Base-by-base conservation (phyloP, 2,329 filamentous ascomycete species). In the Aureobasidium sp. region DNA sequence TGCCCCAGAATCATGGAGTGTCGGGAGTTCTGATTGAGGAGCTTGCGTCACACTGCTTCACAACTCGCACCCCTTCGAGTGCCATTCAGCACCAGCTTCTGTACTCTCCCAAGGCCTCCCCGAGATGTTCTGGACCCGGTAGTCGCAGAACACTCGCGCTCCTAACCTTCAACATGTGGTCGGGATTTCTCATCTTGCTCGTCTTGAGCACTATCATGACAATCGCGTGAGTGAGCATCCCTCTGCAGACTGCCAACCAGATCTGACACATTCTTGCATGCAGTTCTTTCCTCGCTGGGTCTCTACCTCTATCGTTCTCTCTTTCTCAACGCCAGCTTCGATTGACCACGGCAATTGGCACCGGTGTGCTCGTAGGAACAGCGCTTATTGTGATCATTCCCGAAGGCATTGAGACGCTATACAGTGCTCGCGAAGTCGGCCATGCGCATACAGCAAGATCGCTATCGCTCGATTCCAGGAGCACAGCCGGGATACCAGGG, bases 351-450 rank as follows among this genome's bases (percentile, higher is more conserved):
- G 90, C 90, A 54, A 81, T 97, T 66, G 93, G 93, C 50, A 89
- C 95, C 69, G 93, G 93, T 39, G 86, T 98, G 48, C 76, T 98
- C 7, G 90, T 98, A 14, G 93, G 93, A 30, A 97, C 93, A 24
- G 91, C 91, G 1, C 79, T 98, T 59, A 91, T 97, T 59, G 90
- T 98, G 27, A 97, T 98, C 65, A 95, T 98, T 63, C 93, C 93
- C 1, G 93, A 98, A 70, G 93, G 93, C 32, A 85, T 97, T 56
- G 90, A 96, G 66, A 91, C 93, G 3, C 79, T 96, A 54, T 88
- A 93, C 61, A 83, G 73, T 60, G 76, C 80, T 32, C 70, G 48
- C 39, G 54, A 57, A 10, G 55, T 63, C 35, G 50, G 57, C 14
- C 59, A 63, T 56, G 22, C 40, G 3, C 63, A 61, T 39, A 17